Conservation (phyloP, 139 green algal species). For the Chlorella sp. region DNA sequence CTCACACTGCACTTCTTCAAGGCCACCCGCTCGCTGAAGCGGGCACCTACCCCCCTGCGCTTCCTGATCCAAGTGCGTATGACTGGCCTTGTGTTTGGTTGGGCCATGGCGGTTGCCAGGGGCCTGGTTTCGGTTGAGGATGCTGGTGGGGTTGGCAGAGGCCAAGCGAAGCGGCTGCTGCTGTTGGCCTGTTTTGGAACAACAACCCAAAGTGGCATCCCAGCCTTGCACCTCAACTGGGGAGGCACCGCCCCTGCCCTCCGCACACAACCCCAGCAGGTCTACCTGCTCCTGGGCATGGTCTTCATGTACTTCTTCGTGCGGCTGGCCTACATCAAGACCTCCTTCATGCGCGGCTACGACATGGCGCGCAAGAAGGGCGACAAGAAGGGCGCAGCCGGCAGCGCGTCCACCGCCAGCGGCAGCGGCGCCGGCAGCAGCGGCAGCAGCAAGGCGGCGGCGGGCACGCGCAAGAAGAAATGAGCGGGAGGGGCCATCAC, state of each 20-base stretch:
- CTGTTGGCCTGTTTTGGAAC: no score
- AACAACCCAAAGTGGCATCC: no score
- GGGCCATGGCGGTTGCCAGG: background rate
- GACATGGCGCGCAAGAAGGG: background rate
- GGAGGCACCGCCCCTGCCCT: no score
- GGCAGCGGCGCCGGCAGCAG: background rate
- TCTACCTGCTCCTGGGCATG: background rate
- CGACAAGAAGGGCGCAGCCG: background rate
- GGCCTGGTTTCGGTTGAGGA: no score
- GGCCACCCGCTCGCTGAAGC: no score
- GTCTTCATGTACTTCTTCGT: constrained; percentile 13
- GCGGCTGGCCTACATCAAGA: background rate
- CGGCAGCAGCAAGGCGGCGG: background rate
- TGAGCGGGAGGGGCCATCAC: background rate
- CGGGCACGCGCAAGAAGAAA: background rate
- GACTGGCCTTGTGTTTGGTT: background rate
- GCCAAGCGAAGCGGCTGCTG: no score
- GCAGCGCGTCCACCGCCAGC: background rate
- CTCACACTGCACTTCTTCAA: constrained; percentile 70
- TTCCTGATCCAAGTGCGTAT: background rate
- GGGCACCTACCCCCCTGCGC: background rate
- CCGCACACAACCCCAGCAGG: background rate
- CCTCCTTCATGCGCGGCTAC: constrained; percentile 6
- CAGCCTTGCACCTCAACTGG: no score
- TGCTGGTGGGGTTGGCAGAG: no score